A percentile compares a stretch with the other conserved stretches of the same genome.
phyloP scores from a whole-genome alignment of 495 filamentous ascomycete species.

The Lichenothelia convexa region DNA sequence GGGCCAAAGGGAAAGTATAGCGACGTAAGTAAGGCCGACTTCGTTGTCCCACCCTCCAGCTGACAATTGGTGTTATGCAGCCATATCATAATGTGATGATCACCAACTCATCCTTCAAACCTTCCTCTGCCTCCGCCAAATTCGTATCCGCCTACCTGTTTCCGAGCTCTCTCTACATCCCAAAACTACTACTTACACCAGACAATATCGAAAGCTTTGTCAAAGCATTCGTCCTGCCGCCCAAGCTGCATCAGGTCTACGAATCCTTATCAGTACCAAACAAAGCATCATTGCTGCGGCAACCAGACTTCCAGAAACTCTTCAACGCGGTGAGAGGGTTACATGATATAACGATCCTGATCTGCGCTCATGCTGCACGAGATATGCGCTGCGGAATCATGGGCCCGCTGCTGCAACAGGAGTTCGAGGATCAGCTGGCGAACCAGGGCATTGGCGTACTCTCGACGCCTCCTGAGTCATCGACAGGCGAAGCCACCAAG shows the following conservation, averaged over 20 bases:
- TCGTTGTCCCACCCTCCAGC: slow-evolving; percentile 2
- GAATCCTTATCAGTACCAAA: slow-evolving; percentile 31
- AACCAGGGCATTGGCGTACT: slow-evolving; percentile 17
- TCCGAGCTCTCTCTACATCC: slow-evolving; percentile 62
- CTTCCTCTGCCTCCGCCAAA: slow-evolving; percentile 26
- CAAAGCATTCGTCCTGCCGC: slow-evolving; percentile 38
- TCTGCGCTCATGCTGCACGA: slow-evolving; percentile 68
- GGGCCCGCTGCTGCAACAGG: slow-evolving; percentile 47
- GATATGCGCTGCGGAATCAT: slow-evolving; percentile 67
- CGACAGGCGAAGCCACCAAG: slow-evolving; percentile 1
- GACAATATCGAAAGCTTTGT: slow-evolving; percentile 34
- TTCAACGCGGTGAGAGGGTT: slow-evolving; percentile 34
- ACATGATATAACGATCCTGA: slow-evolving; percentile 49
- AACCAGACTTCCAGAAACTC: slow-evolving; percentile 16
- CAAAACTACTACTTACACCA: slow-evolving; percentile 38
- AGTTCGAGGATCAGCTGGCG: slow-evolving; percentile 41
- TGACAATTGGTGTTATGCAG: slow-evolving; percentile 22
- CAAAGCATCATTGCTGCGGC: slow-evolving; percentile 19
- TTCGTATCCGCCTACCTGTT: slow-evolving; percentile 60
- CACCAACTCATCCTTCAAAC: slow-evolving; percentile 49
- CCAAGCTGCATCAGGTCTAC: slow-evolving; percentile 39
- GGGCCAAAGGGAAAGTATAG: slow-evolving; percentile 46
- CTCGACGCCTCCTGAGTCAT: slow-evolving; percentile 7
- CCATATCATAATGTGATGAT: slow-evolving; percentile 63
- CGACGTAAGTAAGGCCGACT: slow-evolving; percentile 37